Evolutionary conservation across 805 yeast genomes (phyloP), one percentile per base, ranked within the genome.

Genomic region (Sugiyamaella smithiae): DNA sequence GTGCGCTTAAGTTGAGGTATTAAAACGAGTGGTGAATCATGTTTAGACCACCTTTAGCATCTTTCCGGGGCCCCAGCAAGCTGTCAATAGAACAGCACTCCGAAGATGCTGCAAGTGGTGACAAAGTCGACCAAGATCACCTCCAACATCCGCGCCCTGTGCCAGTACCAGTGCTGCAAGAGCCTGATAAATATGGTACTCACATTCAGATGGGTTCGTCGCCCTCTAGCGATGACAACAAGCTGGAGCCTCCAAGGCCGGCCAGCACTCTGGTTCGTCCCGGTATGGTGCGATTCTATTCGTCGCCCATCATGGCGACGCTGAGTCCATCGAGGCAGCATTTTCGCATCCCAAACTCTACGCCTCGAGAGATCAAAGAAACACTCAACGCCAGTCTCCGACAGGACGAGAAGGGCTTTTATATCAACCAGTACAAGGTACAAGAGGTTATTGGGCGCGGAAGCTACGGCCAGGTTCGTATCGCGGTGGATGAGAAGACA

Each of bases 371-470:
- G 23, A 65, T 67, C 45, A 65, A 65, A 46, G 68, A 64, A 44
- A 66, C 69, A 2, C 62, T 64, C 35, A 52, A 54, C 49, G 60
- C 68, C 38, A 49, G 50, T 19, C 50, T 50, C 41, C 43, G 53
- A 5, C 63, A 62, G 38, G 66, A 62, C 37, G 61, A 62, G 17
- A 50, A 57, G 6, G 66, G 68, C n/a, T 37, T 28, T 22, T 52
- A 49, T 28, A 55, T 70, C 28, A 70, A 70, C 52, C 71, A 70
- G 58, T 91, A 91, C 65, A 73, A 74, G 46, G 80, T 91, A 7
- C 60, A 80, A n/a, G 75, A 80, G 49, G 88, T 81, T 52, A 80
- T 90, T 11, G 97, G 97, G 3, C 85, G 85, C 52, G 98, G 98
- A 0, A 80, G 95, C 2, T 90, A 86, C 71, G 97, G 97, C 1